A percentile compares a stretch with the other conserved stretches of the same genome.
These are phyloP conservation scores for Groenewaldozyma tartarivorans DNA, from an alignment of 805 yeast species.

Conservation along the genomic window DNA sequence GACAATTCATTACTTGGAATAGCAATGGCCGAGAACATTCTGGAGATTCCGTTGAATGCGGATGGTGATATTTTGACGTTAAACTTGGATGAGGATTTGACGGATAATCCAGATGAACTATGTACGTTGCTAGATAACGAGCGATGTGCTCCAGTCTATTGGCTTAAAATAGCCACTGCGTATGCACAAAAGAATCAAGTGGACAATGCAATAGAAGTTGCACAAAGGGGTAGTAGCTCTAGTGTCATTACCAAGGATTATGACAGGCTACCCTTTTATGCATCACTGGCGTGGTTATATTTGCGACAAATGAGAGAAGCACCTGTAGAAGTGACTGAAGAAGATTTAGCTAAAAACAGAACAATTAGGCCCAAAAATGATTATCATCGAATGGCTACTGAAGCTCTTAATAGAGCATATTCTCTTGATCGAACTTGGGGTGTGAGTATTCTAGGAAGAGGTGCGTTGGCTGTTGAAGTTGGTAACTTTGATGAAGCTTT, in stretches of 20 bases:
- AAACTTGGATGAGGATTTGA: conserved; percentile 70
- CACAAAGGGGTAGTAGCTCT: conserved; percentile 46
- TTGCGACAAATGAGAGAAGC: conserved; percentile 26
- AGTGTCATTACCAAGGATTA: conserved; percentile 16
- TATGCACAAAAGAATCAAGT: conserved; percentile 55
- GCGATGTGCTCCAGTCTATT: conserved; percentile 61
- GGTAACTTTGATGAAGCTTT: conserved; percentile 64
- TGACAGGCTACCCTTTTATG: conserved; percentile 45
- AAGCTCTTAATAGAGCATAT: conserved; percentile 39
- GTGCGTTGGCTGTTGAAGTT: conserved; percentile 48
- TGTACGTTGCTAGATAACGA: conserved; percentile 73
- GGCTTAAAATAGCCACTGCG: conserved; percentile 78
- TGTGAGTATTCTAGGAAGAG: conserved; percentile 50
- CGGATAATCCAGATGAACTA: conserved; percentile 82
- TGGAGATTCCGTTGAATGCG: conserved; percentile 63
- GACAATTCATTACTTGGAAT: no score
- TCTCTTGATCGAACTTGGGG: conserved; percentile 37
- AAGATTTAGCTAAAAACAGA: conserved; percentile 8
- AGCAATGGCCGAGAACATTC: conserved; percentile 21
- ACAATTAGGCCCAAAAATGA: conserved; percentile 20
- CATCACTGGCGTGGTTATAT: conserved; percentile 65
- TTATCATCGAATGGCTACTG: conserved; percentile 34
- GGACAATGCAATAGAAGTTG: conserved; percentile 55
- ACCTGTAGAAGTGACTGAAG: conserved; percentile 15
- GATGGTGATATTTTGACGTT: conserved; percentile 81